Evolutionary conservation across 2,329 filamentous ascomycete genomes (phyloP), one percentile per base, ranked within the genome.

Genomic region (Beauveria scarabaeidicola): DNA sequence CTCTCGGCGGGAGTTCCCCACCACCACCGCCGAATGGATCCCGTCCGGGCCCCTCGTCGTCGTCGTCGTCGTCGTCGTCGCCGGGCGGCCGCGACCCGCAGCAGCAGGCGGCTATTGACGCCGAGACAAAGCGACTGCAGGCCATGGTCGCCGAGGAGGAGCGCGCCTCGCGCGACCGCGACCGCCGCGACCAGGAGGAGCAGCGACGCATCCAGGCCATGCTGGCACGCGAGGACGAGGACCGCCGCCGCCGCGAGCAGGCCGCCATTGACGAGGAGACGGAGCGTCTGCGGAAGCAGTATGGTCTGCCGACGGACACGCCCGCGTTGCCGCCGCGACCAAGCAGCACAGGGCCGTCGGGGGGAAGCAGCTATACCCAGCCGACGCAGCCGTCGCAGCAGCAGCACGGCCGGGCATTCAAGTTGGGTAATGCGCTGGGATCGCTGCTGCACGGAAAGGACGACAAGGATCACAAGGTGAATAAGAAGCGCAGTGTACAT

Each of bases 211-310:
- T 88, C 58, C 81, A 85, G 67, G 81, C 79, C 66, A 86, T 88
- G 79, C 77, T 89, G 5, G 81, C 87, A 52, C 76, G 80, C 47
- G 88, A 91, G 68, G 84, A 87, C 27, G 80, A 78, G 59, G 85
- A 88, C 65, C 79, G 76, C 0, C 67, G 63, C 7, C 66, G 64
- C 7, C 79, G 74, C 27, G 73, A 73, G 36, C 77, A 86, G 36
- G 81, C 79, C 10, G 82, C 83, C 65, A 75, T 92, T 1, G 86
- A 92, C 21, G 81, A 81, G 63, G 93, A 99, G 74, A 97, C 94
- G 0, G 90, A 94, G 70, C 81, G 91, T 1, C 76, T 99, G 40
- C 78, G 83, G 23, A 82, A 78, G 64, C 72, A 87, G 65, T 92
- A 90, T 66, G 88, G 89, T 52, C 77, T 83, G 50, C 73, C 47